These are phyloP conservation scores for Kwoniella dendrophila DNA, from an alignment of 768 basidiomycete genomes.

Conservation along the genomic window DNA sequence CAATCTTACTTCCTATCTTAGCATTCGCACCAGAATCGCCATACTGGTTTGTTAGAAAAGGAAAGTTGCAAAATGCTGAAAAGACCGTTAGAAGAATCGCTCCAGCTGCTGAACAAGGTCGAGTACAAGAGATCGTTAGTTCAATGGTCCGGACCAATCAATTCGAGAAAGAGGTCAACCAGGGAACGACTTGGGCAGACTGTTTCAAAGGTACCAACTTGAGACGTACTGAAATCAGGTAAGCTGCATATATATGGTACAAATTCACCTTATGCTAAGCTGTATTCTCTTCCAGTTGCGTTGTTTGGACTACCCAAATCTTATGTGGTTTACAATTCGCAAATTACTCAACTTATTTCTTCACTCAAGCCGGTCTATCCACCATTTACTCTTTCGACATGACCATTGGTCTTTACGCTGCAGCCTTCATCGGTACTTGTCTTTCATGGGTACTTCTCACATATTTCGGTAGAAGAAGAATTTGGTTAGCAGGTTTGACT, in stretches of 20 bases:
- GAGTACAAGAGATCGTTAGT: constrained; percentile 24
- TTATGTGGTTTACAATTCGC: constrained; percentile 26
- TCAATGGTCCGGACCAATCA: constrained; percentile 47
- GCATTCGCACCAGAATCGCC: constrained; percentile 44
- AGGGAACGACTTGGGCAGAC: constrained; percentile 36
- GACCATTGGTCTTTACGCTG: constrained; percentile 28
- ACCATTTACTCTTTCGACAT: constrained; percentile 32
- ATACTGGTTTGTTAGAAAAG: constrained; percentile 34
- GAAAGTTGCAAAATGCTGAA: constrained; percentile 33
- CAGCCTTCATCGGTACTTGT: constrained; percentile 43
- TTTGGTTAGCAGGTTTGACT: constrained; percentile 28
- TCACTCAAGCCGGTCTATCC: constrained; percentile 41
- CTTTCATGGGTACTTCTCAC: constrained; percentile 41
- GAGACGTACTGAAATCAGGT: constrained; percentile 48
- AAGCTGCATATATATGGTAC: background rate
- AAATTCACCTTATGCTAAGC: no score
- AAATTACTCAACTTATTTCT: constrained; percentile 32
- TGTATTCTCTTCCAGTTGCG: constrained; percentile 24
- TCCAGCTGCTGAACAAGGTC: constrained; percentile 11
- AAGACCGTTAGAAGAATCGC: constrained; percentile 20
- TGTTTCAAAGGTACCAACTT: constrained; percentile 43
- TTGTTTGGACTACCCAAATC: constrained; percentile 17
- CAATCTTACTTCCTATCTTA: constrained; percentile 28
- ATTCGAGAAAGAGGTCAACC: constrained; percentile 33
- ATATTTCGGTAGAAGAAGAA: constrained; percentile 47